phyloP scores from a whole-genome alignment of 441 rosid species.

The Breynia disticha region DNA sequence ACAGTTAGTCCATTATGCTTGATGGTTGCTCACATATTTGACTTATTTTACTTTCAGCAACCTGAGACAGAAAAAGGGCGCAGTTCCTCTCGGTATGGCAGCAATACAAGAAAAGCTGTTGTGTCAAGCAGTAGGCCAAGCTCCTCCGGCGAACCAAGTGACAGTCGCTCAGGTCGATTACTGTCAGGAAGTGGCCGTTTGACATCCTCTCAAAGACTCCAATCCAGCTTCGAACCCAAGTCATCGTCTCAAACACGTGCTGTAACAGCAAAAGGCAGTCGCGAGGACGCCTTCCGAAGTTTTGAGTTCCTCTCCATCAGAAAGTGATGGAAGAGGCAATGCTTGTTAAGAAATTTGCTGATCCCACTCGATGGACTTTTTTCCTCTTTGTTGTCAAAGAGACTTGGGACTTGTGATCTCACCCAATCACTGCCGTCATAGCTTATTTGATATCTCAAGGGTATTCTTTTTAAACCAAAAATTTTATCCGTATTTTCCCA shows the following conservation, averaged over 20 bases:
- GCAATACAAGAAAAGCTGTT: slow-evolving; percentile 54
- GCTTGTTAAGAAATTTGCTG: neutral
- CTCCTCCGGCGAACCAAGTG: slow-evolving; percentile 72
- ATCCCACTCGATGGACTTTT: neutral
- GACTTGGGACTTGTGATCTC: neutral
- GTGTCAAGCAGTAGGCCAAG: slow-evolving; percentile 58
- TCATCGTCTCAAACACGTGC: slow-evolving; percentile 45
- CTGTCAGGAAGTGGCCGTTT: slow-evolving; percentile 47
- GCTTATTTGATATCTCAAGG: neutral
- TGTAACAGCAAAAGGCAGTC: slow-evolving; percentile 33
- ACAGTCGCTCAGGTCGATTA: slow-evolving; percentile 46
- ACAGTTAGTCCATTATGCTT: neutral
- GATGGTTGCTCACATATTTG: slow-evolving; percentile 7
- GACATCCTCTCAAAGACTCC: slow-evolving; percentile 58
- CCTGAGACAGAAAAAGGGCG: slow-evolving; percentile 51
- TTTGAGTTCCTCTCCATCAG: slow-evolving; percentile 74
- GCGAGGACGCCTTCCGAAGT: slow-evolving; percentile 68
- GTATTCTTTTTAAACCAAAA: neutral
- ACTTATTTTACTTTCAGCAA: slow-evolving; percentile 33
- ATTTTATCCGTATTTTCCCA: neutral
- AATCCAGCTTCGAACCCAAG: slow-evolving; percentile 49
- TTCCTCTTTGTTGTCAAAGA: neutral
- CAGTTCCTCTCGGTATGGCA: slow-evolving; percentile 65
- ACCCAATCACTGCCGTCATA: neutral
- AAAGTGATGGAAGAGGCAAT: slow-evolving; percentile 28